Base-by-base conservation (phyloP, 768 basidiomycete species). In the Hypsizygus marmoreus region DNA sequence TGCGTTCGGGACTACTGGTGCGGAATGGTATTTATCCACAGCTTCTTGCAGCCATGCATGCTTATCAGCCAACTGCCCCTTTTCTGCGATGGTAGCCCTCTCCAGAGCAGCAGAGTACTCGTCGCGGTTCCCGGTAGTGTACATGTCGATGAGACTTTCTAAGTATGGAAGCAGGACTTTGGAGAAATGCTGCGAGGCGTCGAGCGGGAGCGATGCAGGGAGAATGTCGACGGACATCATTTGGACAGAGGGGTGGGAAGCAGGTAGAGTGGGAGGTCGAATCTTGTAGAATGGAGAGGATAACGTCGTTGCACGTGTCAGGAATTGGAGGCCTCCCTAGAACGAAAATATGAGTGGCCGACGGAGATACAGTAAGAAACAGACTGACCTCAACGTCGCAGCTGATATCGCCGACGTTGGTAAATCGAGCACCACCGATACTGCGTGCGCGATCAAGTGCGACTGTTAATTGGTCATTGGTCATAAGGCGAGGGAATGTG, bases 151-250 rank as follows among this genome's bases (percentile, higher is more conserved):
- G 30, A 89, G 59, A 1, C 75, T 65, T 16, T 74, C 70, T 35
- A 97, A 62, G 61, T 94, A 94, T 2, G 86, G 86, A 45, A 76
- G 45, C 13, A 95, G 68, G 7, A 71, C 77, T 2, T 64, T 58
- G 7, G 86, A 88, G 65, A 97, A 97, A 48, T 88, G 82, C 17
- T 72, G 57, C 1, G 89, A 91, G 6, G 93, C 86, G 51, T 95
- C 92, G 44, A 81, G 68, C 1, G 93, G 89, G 19, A 97, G 74
- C 45, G 87, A 80, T 0, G 94, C 79, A 0, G 94, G 94, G 4
- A 97, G 78, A 55, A 95, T 97, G 59, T 97, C 94, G 40, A 95
- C 87, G 0, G 89, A 80, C 81, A 94, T 93, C 55, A 95, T 82
- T 43, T 87, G 82, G 29, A 81, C 76, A n/a, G 71, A 67, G 0